Conservation (phyloP, 176 grass and related monocot species). For the Ananas comosus region DNA sequence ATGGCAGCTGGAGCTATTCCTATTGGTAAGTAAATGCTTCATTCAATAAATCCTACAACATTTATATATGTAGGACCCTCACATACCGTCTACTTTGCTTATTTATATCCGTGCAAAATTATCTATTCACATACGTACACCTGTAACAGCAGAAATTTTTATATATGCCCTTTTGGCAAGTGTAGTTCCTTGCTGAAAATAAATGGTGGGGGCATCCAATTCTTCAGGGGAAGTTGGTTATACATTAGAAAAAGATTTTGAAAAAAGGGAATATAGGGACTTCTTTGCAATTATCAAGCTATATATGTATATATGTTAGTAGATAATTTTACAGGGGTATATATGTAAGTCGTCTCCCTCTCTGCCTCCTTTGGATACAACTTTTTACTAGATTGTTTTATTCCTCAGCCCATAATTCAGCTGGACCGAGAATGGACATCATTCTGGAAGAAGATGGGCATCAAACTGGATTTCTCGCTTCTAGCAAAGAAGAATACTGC, state of each 20-base stretch:
- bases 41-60: background rate
- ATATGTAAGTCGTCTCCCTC: background rate
- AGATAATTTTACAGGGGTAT: no score
- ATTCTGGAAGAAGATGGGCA: constrained; percentile 59
- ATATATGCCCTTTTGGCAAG: no score
- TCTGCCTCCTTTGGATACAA: background rate
- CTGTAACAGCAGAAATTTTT: no score
- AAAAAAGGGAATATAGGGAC: background rate
- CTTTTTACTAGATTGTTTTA: background rate
- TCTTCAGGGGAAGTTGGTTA: no score
- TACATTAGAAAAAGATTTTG: no score
- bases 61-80: background rate
- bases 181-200: no score
- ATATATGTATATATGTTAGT: background rate
- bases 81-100: no score
- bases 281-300: background rate
- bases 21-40: constrained; percentile 45
- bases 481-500: constrained; percentile 50
- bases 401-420: constrained; percentile 75
- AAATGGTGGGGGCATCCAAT: no score
- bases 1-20: constrained; percentile 96
- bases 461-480: constrained; percentile 70
- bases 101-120: no score
- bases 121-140: no score
- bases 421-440: constrained; percentile 93